phyloP scores from a whole-genome alignment of 345 rosid genomes.

The Durio zibethinus region DNA sequence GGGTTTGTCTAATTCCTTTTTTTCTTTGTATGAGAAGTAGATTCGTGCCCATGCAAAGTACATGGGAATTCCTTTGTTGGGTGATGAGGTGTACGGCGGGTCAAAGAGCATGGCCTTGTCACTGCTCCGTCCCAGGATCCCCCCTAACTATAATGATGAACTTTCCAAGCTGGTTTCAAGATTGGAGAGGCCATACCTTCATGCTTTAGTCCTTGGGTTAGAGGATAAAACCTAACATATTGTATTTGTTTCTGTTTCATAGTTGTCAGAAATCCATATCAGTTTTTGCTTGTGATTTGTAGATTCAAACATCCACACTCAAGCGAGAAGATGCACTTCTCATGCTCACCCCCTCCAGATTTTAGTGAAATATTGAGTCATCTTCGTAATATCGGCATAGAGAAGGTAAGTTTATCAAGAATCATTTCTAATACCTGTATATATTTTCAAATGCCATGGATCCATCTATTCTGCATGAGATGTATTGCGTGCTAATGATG shows the following conservation, averaged over 20 bases:
- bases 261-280: neutral
- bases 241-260: neutral
- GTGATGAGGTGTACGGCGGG: constrained; percentile 89
- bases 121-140: constrained; percentile 54
- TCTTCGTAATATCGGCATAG: constrained; percentile 58
- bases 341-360: constrained; percentile 81
- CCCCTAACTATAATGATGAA: constrained; percentile 36
- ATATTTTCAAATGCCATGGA: neutral
- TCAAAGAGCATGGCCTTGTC: constrained; percentile 78
- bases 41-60: constrained; percentile 95
- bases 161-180: constrained; percentile 48
- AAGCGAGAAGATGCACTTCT: constrained; percentile 47
- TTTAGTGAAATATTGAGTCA: constrained; percentile 48
- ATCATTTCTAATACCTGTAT: neutral
- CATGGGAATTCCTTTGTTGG: constrained; percentile 70
- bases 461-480: neutral
- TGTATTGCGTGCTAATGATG: neutral
- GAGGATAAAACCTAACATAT: constrained; percentile 24
- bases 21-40: constrained; percentile 33
- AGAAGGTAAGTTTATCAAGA: constrained; percentile 39
- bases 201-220: constrained; percentile 84
- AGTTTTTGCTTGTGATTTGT: constrained; percentile 4
- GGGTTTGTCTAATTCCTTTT: neutral
- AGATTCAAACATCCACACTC: constrained; percentile 82
- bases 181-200: constrained; percentile 90